A percentile compares a stretch with the other conserved stretches of the same genome.
Conservation (phyloP, 306 rosid genomes). For the Arachis hypogaea region DNA sequence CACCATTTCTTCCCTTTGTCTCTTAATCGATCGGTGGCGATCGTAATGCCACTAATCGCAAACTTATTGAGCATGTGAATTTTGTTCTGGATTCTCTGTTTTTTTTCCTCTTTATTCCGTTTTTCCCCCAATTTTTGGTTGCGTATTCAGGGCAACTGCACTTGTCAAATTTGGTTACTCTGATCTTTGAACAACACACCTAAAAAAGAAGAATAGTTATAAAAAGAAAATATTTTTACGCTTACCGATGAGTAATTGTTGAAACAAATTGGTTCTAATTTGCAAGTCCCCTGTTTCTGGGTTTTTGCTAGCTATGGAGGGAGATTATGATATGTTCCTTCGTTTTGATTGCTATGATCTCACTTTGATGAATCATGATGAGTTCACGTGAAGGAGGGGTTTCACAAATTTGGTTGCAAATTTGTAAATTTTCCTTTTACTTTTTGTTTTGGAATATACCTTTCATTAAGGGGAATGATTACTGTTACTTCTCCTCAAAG, state of each 20-base stretch:
- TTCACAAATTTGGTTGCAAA: constrained; percentile 43
- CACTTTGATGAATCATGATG: constrained; percentile 48
- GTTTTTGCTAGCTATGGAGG: constrained; percentile 44
- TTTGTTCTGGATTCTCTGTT: constrained; percentile 41
- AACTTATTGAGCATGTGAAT: constrained; percentile 43
- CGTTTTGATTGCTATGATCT: constrained; percentile 49
- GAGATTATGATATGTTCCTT: constrained; percentile 43
- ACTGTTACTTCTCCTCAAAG: constrained; percentile 66
- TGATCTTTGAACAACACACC: constrained; percentile 50
- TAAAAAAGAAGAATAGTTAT: neutral
- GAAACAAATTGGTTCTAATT: constrained; percentile 30
- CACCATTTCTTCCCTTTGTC: constrained; percentile 47
- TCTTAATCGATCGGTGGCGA: constrained; percentile 57
- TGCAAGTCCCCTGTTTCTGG: constrained; percentile 55
- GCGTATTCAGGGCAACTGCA: constrained; percentile 50
- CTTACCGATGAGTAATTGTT: constrained; percentile 25
- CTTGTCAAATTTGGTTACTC: constrained; percentile 38
- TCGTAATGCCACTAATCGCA: constrained; percentile 61
- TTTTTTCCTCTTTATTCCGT: neutral
- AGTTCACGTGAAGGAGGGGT: constrained; percentile 52
- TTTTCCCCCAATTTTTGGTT: constrained; percentile 33
- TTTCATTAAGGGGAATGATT: constrained; percentile 44
- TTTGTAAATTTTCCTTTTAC: constrained; percentile 45
- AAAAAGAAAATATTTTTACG: constrained; percentile 18
- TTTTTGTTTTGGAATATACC: constrained; percentile 72